A percentile compares a stretch with the other conserved stretches of the same genome.
Conservation (phyloP, 805 yeast genomes). For the Scheffersomyces amazonensis region DNA sequence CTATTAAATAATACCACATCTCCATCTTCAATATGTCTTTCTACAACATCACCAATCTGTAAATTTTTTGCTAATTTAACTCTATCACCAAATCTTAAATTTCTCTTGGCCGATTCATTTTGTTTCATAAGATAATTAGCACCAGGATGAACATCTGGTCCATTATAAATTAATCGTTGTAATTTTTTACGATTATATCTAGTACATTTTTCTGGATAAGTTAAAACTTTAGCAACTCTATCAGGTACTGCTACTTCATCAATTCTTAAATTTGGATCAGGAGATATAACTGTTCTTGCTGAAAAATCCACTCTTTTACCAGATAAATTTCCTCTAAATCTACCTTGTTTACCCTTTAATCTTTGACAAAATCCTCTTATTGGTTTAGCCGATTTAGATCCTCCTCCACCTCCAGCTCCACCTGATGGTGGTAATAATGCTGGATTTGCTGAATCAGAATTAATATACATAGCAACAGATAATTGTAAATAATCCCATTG, state of each 20-base stretch:
- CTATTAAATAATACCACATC: conserved; percentile 94
- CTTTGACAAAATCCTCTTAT: conserved; percentile 97
- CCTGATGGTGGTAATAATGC: conserved; percentile 70
- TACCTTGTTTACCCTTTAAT: conserved; percentile 96
- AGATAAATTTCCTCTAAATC: conserved; percentile 95
- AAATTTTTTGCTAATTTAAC: conserved; percentile 70
- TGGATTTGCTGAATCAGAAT: conserved; percentile 88
- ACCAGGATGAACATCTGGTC: conserved; percentile 92
- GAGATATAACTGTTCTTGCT: conserved; percentile 97
- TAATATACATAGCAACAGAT: conserved; percentile 95
- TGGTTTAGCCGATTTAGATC: conserved; percentile 60
- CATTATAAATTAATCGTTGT: conserved; percentile 70
- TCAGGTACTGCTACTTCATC: conserved; percentile 99
- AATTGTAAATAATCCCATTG: conserved; percentile 98
- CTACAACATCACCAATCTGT: conserved; percentile 88
- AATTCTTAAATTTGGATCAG: conserved; percentile 91
- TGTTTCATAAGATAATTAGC: conserved; percentile 88
- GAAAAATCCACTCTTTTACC: conserved; percentile 99
- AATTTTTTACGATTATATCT: conserved; percentile 80
- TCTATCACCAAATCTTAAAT: conserved; percentile 85
- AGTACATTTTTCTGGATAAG: conserved; percentile 94
- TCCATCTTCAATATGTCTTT: conserved; percentile 96
- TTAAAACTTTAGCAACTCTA: conserved; percentile 89
- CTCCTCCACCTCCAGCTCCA: conserved; percentile 52
- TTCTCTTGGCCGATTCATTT: conserved; percentile 82